phyloP scores from a whole-genome alignment of 2,329 filamentous ascomycete species.

The Aureobasidium leucospermi region DNA sequence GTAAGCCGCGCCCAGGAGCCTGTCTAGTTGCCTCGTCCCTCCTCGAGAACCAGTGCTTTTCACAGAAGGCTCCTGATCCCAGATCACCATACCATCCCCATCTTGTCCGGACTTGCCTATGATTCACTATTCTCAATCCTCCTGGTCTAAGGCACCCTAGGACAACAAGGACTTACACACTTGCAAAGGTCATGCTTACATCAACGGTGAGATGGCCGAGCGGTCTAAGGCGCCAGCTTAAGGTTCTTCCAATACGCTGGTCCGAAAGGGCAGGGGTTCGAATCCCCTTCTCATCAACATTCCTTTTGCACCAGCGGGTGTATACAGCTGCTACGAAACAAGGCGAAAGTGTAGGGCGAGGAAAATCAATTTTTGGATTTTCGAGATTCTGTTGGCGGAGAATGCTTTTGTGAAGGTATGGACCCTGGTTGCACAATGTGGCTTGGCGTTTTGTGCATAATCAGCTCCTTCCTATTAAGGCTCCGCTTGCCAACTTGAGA shows the following conservation, averaged over 20 bases:
- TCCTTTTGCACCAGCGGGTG: neutral
- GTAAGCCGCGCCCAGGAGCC: too few species aligned
- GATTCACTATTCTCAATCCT: too few species aligned
- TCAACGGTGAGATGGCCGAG: conserved; percentile 4
- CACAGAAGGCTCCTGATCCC: too few species aligned
- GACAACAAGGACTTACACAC: too few species aligned
- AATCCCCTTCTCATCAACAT: conserved; percentile 6
- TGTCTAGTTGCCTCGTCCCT: too few species aligned
- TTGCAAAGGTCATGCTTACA: neutral
- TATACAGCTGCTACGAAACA: neutral
- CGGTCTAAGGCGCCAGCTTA: conserved; percentile 11
- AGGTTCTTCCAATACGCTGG: conserved; percentile 2
- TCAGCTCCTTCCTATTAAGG: neutral
- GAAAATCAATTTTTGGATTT: neutral
- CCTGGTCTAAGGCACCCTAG: too few species aligned
- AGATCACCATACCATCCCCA: too few species aligned
- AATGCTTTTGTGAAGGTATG: neutral
- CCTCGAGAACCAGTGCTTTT: too few species aligned
- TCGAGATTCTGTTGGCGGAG: too few species aligned
- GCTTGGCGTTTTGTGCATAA: neutral
- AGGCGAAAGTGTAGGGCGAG: neutral
- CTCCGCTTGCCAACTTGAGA: too few species aligned
- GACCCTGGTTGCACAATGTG: neutral
- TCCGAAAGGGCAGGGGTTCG: conserved; percentile 6
- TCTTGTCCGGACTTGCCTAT: too few species aligned